A percentile compares a stretch with the other conserved stretches of the same genome.
phyloP scores from a whole-genome alignment of 768 basidiomycete genomes.

The Hypholoma fasciculare region DNA sequence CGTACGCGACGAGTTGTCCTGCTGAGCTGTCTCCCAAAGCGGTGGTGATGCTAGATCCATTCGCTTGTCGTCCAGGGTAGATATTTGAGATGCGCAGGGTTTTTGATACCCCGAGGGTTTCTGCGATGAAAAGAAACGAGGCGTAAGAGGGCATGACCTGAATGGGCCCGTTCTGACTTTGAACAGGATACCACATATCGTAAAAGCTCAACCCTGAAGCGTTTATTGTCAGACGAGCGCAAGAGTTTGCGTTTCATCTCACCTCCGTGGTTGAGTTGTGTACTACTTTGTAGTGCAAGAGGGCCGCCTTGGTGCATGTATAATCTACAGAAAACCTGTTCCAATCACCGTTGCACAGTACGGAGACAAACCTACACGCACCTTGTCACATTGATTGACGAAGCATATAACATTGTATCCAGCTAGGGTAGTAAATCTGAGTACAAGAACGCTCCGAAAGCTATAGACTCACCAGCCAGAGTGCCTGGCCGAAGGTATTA shows the following conservation, averaged over 20 bases:
- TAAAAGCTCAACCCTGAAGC: conserved; percentile 41
- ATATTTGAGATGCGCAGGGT: conserved; percentile 46
- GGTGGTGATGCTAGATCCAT: conserved; percentile 54
- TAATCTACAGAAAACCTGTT: conserved; percentile 27
- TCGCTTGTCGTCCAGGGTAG: conserved; percentile 50
- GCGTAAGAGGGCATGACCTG: conserved; percentile 56
- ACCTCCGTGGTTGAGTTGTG: conserved; percentile 51
- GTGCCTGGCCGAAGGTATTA: conserved; percentile 55
- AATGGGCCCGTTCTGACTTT: conserved; percentile 46
- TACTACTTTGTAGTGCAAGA: conserved; percentile 48
- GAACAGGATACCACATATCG: conserved; percentile 48
- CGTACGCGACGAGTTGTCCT: conserved; percentile 52
- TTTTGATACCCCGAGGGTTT: conserved; percentile 45
- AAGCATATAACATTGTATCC: conserved; percentile 47
- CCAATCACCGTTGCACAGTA: background rate
- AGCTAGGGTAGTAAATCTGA: conserved; percentile 24
- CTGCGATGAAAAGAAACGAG: conserved; percentile 51
- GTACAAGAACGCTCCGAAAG: background rate
- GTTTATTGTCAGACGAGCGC: background rate
- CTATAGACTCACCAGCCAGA: conserved; percentile 41
- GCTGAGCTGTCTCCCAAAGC: conserved; percentile 45
- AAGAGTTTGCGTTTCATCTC: conserved; percentile 2
- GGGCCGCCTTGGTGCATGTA: conserved; percentile 59
- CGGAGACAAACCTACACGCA: conserved; percentile 7
- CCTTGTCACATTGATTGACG: conserved; percentile 51